Evolutionary conservation across 768 basidiomycete species (phyloP).

Genomic region (Chalciporus chontae): DNA sequence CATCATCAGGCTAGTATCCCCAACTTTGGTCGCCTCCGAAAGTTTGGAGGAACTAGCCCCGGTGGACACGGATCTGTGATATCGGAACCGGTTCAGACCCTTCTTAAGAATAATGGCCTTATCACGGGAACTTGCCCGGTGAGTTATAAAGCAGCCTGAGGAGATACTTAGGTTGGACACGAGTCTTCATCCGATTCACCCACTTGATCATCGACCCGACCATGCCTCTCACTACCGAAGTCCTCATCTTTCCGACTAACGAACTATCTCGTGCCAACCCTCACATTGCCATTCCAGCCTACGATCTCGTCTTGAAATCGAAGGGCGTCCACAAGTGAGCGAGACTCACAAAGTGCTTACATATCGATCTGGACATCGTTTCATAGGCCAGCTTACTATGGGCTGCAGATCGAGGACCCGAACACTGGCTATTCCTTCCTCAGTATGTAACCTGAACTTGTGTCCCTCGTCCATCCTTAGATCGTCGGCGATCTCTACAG

Average conservation of each 20-base stretch:
- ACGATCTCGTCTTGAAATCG: conserved; percentile 8
- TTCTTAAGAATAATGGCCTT: no score
- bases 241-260: conserved; percentile 18
- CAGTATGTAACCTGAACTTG: conserved; percentile 7
- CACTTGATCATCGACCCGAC: not conserved
- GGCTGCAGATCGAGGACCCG: conserved; percentile 19
- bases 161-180: no score
- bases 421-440: conserved; percentile 13
- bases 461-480: not conserved
- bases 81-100: no score
- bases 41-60: no score
- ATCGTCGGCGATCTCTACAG: conserved; percentile 4
- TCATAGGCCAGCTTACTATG: conserved; percentile 18
- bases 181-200: no score
- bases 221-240: conserved; percentile 21
- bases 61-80: no score
- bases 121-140: no score
- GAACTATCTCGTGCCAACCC: conserved; percentile 7
- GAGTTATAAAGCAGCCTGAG: no score
- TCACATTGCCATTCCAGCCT: not conserved
- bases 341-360: not conserved
- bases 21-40: no score
- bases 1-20: no score
- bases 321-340: conserved; percentile 15
- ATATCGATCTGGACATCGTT: not conserved